These are phyloP conservation scores for Coemansia sp. DNA, from an alignment of 192 early-diverging fungal genomes.

Conservation along the genomic window DNA sequence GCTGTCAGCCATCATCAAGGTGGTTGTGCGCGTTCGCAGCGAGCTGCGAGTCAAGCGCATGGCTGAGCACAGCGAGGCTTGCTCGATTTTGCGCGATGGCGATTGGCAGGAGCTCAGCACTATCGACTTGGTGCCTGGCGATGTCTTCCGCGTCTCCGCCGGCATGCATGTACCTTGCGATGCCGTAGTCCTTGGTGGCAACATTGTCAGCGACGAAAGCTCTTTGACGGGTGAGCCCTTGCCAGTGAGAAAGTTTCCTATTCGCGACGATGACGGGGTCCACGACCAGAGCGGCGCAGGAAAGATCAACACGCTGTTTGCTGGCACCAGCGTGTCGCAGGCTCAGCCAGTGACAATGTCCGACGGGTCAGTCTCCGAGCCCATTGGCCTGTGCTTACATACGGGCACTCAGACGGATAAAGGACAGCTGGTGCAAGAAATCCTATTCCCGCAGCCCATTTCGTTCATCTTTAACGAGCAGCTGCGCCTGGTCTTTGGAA, in stretches of 20 bases:
- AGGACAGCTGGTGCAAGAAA: constrained; percentile 58
- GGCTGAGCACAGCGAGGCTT: constrained; percentile 49
- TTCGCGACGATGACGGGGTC: constrained; percentile 53
- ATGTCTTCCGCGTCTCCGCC: constrained; percentile 49
- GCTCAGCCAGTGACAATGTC: constrained; percentile 11
- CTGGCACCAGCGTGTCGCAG: constrained; percentile 63
- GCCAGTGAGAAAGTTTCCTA: constrained; percentile 69
- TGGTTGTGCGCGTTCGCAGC: constrained; percentile 44
- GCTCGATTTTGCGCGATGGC: constrained; percentile 56
- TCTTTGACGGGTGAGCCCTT: constrained; percentile 72
- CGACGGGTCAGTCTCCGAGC: constrained; percentile 29
- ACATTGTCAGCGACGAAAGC: constrained; percentile 67
- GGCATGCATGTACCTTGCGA: constrained; percentile 59
- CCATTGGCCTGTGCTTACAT: constrained; percentile 30
- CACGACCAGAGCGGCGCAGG: constrained; percentile 36
- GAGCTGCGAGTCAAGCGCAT: constrained; percentile 55
- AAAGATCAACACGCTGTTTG: constrained; percentile 64
- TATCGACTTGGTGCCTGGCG: constrained; percentile 61
- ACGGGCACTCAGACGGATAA: constrained; percentile 56
- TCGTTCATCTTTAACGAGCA: constrained; percentile 65
- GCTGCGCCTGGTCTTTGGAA: constrained; percentile 55
- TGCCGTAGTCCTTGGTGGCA: constrained; percentile 60
- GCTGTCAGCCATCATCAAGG: constrained; percentile 52
- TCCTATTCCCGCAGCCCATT: constrained; percentile 57
- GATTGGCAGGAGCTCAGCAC: constrained; percentile 56